Conservation (phyloP, 257 asterid genomes). For the Prunella vulgaris region DNA sequence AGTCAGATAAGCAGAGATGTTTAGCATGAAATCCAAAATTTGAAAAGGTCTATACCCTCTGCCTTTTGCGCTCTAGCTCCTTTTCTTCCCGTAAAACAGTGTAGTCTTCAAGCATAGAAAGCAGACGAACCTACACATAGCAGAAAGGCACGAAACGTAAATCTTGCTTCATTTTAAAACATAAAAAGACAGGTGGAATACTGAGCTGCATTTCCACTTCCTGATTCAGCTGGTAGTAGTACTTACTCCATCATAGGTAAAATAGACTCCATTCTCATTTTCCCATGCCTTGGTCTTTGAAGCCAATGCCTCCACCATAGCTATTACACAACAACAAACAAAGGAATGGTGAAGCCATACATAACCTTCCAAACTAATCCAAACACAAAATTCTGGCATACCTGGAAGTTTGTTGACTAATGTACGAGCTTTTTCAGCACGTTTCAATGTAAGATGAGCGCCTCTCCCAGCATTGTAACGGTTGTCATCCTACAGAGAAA, state of each 20-base stretch:
- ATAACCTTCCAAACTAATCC: not conserved
- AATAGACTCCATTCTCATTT: constrained; percentile 69
- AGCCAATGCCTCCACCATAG: constrained; percentile 87
- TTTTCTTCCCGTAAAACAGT: constrained; percentile 70
- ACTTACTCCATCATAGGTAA: constrained; percentile 91
- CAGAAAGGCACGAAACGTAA: constrained; percentile 11
- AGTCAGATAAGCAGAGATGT: constrained; percentile 5
- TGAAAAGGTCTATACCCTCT: constrained; percentile 50
- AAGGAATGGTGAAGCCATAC: not conserved
- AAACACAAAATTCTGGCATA: constrained; percentile 25
- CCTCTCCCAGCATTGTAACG: constrained; percentile 98
- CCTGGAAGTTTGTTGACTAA: constrained; percentile 92
- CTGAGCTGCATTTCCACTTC: not conserved
- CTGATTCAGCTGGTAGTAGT: not conserved
- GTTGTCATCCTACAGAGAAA: constrained; percentile 67
- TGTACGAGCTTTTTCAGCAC: constrained; percentile 97
- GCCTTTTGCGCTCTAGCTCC: constrained; percentile 82
- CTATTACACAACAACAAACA: constrained; percentile 34
- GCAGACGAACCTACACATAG: constrained; percentile 59
- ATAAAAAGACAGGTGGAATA: not conserved
- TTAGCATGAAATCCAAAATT: constrained; percentile 4
- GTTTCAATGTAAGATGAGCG: constrained; percentile 90
- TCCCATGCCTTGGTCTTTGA: constrained; percentile 82
- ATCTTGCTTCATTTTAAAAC: not conserved
- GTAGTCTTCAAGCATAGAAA: constrained; percentile 84